Conservation (phyloP, 805 yeast species). For the Metschnikowia lochheadii region DNA sequence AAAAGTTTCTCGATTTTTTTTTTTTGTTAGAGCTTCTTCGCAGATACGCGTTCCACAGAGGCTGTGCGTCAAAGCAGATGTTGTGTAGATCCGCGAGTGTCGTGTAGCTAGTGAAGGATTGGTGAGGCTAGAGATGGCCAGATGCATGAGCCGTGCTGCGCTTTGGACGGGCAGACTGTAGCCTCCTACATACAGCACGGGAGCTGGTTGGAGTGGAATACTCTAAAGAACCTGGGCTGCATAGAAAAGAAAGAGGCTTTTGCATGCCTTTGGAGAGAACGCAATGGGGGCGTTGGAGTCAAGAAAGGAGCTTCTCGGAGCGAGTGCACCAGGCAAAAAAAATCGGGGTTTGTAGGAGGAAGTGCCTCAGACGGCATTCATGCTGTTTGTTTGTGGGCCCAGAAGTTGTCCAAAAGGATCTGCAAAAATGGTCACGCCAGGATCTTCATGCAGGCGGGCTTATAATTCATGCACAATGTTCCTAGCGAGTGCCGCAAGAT, state of each 20-base stretch:
- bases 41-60: conserved; percentile 1
- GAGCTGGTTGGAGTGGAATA: background rate
- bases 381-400: background rate
- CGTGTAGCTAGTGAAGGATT: background rate
- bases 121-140: background rate
- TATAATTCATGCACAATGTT: background rate
- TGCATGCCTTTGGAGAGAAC: background rate
- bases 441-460: conserved; percentile 5
- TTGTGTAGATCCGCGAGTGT: background rate
- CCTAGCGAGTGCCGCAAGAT: conserved; percentile 6
- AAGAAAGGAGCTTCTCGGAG: background rate
- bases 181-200: background rate
- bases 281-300: background rate
- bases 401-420: background rate
- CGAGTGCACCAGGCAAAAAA: background rate
- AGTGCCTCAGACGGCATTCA: background rate
- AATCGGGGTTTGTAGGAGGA: background rate
- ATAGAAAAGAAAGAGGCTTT: background rate
- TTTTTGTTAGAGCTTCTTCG: background rate
- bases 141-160: background rate
- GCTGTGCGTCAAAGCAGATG: background rate
- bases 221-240: background rate
- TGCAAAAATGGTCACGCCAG: conserved; percentile 3
- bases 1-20: background rate
- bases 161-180: background rate